Evolutionary conservation across 768 basidiomycete species (phyloP).

Genomic region (Amanita exitialis): DNA sequence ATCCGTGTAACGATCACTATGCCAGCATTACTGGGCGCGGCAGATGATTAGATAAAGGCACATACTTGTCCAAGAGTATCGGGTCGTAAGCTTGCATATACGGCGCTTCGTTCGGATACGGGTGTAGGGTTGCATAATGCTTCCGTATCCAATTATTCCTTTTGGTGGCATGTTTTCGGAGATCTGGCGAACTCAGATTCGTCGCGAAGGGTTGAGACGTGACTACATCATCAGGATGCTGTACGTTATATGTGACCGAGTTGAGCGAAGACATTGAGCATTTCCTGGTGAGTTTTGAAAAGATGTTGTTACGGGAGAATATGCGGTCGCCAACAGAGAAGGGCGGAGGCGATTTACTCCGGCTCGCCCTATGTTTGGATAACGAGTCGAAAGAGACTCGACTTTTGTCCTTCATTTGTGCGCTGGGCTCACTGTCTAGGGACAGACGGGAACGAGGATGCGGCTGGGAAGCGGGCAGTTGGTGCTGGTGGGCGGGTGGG

Average conservation of each 20-base stretch:
- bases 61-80: slow-evolving; percentile 49
- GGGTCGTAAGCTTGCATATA: slow-evolving; percentile 64
- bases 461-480: no score
- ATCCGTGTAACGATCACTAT: slow-evolving; percentile 53
- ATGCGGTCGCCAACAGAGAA: slow-evolving; percentile 1
- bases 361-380: neutral
- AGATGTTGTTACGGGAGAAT: neutral
- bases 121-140: slow-evolving; percentile 42
- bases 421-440: neutral
- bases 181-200: neutral
- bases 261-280: slow-evolving; percentile 27
- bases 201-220: slow-evolving; percentile 3
- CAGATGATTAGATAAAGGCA: slow-evolving; percentile 3
- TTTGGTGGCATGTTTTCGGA: slow-evolving; percentile 6
- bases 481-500: neutral
- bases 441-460: neutral
- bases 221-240: slow-evolving; percentile 7
- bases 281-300: slow-evolving; percentile 22
- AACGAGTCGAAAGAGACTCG: slow-evolving; percentile 10
- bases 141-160: slow-evolving; percentile 31
- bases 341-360: slow-evolving; percentile 10
- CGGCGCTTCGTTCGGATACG: slow-evolving; percentile 36
- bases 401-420: neutral
- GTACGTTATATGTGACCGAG: slow-evolving; percentile 2
- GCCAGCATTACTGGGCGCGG: slow-evolving; percentile 7